Conservation (phyloP, 2,329 filamentous ascomycete genomes). For the Fusarium neocosmosporiellum region DNA sequence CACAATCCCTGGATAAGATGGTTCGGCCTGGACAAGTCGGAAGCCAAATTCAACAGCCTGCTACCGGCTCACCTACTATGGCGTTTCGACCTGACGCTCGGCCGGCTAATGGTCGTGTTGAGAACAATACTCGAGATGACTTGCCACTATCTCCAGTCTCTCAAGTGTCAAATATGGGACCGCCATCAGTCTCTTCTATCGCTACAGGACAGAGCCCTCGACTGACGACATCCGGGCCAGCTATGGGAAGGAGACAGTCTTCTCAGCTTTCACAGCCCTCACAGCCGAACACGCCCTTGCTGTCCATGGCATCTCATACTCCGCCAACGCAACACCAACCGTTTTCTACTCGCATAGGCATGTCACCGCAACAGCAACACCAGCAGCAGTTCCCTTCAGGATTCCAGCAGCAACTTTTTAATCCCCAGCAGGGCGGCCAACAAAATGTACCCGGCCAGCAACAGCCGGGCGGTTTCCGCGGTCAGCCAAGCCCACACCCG, state of each 20-base stretch:
- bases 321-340: conserved; percentile 29
- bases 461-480: conserved; percentile 12
- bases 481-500: conserved; percentile 10
- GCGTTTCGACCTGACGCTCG: conserved; percentile 24
- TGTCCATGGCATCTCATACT: conserved; percentile 24
- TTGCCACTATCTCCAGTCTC: conserved; percentile 41
- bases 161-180: conserved; percentile 35
- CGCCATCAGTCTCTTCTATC: conserved; percentile 41
- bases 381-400: conserved; percentile 21
- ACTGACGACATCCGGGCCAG: conserved; percentile 21
- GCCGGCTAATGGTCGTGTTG: conserved; percentile 9
- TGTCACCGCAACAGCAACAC: conserved; percentile 27
- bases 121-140: conserved; percentile 20
- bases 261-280: conserved; percentile 17
- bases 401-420: conserved; percentile 22
- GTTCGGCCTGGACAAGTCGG: conserved; percentile 16
- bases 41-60: conserved; percentile 22
- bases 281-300: conserved; percentile 17
- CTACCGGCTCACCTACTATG: conserved; percentile 27
- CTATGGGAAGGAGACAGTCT: conserved; percentile 24
- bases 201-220: conserved; percentile 40
- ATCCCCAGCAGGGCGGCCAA: conserved; percentile 14
- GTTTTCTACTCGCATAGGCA: conserved; percentile 19
- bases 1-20: conserved; percentile 38
- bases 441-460: conserved; percentile 31